Conservation (phyloP, 805 yeast genomes). For the Suhomyces tanzawaensis region DNA sequence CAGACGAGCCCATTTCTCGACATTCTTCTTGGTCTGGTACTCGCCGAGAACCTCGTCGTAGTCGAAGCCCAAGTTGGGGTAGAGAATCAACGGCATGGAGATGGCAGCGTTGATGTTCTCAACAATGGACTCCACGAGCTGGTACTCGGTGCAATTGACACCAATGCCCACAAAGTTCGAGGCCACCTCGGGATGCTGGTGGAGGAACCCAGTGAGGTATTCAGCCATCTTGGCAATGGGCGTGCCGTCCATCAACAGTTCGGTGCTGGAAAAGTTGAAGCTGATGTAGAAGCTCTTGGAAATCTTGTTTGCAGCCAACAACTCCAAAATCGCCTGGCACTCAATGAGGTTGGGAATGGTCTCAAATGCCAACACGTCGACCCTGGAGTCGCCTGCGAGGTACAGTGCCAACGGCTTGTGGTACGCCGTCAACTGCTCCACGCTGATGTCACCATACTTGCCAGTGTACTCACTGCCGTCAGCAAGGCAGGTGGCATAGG, state of each 20-base stretch:
- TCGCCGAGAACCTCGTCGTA: slow-evolving; percentile 49
- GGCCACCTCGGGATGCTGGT: slow-evolving; percentile 9
- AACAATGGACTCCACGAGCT: slow-evolving; percentile 41
- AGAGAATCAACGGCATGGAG: slow-evolving; percentile 47
- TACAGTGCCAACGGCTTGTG: slow-evolving; percentile 45
- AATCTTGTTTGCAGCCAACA: slow-evolving; percentile 31
- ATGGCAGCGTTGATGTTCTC: slow-evolving; percentile 21
- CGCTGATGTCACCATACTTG: slow-evolving; percentile 42
- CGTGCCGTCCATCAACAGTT: slow-evolving; percentile 32
- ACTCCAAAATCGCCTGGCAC: slow-evolving; percentile 45
- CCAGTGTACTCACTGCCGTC: slow-evolving; percentile 77
- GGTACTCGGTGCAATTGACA: slow-evolving; percentile 62
- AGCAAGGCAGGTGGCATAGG: slow-evolving; percentile 69
- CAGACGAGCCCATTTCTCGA: slow-evolving; percentile 35
- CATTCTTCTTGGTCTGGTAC: slow-evolving; percentile 18
- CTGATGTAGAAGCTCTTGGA: slow-evolving; percentile 38
- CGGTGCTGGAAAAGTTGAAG: slow-evolving; percentile 26
- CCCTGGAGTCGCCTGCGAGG: slow-evolving; percentile 35
- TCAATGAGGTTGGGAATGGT: slow-evolving; percentile 68
- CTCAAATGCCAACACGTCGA: slow-evolving; percentile 65
- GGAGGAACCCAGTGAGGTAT: slow-evolving; percentile 14
- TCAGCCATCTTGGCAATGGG: slow-evolving; percentile 19
- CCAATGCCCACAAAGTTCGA: slow-evolving; percentile 52
- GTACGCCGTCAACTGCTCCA: slow-evolving; percentile 44
- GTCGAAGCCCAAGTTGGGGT: slow-evolving; percentile 76